phyloP scores from a whole-genome alignment of 495 filamentous ascomycete species.

The Trichoderma parareesei region DNA sequence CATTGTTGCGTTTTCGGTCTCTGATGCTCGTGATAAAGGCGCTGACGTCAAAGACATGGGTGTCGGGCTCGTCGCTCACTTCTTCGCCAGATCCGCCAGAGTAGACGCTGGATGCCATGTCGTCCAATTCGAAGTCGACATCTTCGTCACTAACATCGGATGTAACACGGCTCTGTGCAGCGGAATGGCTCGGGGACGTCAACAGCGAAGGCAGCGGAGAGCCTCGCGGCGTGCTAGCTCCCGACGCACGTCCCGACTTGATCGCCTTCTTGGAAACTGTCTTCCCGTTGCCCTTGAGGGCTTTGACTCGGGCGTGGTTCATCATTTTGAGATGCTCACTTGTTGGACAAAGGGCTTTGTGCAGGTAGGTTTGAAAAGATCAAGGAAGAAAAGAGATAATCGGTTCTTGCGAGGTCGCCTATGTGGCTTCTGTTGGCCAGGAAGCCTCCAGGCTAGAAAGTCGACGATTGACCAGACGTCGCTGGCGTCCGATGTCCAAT shows the following conservation, averaged over 20 bases:
- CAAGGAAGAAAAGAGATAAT: neutral
- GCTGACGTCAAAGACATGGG: neutral
- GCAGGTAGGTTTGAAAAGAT: neutral
- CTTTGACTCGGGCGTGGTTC: conserved; percentile 76
- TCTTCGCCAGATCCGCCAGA: conserved; percentile 54
- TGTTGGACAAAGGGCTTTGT: neutral
- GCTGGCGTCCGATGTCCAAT: neutral
- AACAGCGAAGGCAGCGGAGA: conserved; percentile 17
- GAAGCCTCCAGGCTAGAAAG: neutral
- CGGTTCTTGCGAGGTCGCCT: neutral
- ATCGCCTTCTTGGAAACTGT: conserved; percentile 87
- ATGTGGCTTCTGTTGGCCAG: neutral
- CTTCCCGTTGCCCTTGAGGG: conserved; percentile 73
- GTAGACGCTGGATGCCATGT: conserved; percentile 18
- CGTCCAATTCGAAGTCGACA: conserved; percentile 24
- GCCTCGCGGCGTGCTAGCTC: conserved; percentile 24
- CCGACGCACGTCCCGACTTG: conserved; percentile 53
- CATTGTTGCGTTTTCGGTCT: conserved; percentile 77
- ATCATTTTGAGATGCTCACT: conserved; percentile 32
- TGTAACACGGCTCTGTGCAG: conserved; percentile 49
- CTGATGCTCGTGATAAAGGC: conserved; percentile 60
- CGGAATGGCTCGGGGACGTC: conserved; percentile 36
- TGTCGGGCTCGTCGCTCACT: conserved; percentile 47
- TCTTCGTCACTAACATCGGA: conserved; percentile 39
- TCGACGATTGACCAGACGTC: neutral